Percentiles rank a stretch among this genome's conserved stretches.
Evolutionary conservation across 164 flowering plant species (phyloP).

Genomic region (Euptelea pleiosperma): DNA sequence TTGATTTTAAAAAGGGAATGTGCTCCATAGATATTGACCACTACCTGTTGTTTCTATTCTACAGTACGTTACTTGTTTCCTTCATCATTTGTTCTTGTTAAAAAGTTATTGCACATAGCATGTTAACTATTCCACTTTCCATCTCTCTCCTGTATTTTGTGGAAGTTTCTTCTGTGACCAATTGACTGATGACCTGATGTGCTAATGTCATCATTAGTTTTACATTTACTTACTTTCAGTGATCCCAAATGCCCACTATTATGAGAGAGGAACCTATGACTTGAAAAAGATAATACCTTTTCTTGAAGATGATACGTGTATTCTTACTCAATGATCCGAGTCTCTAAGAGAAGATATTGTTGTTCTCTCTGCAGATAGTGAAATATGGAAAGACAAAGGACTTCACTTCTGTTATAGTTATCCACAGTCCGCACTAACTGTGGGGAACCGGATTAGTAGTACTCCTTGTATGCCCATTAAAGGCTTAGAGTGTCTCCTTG

Average conservation of each 20-base stretch:
- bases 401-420: conserved; percentile 69
- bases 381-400: conserved; percentile 69
- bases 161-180: too few species aligned
- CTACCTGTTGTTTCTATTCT: too few species aligned
- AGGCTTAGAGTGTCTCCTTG: not conserved
- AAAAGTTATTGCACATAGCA: too few species aligned
- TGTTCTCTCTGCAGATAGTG: conserved; percentile 46
- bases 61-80: too few species aligned
- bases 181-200: too few species aligned
- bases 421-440: conserved; percentile 85
- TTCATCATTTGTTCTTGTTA: too few species aligned
- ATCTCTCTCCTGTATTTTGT: too few species aligned
- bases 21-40: too few species aligned
- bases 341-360: not conserved
- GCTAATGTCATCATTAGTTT: too few species aligned
- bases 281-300: conserved; percentile 56
- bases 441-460: conserved; percentile 68
- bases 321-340: not conserved
- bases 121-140: too few species aligned
- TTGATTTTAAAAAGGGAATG: too few species aligned
- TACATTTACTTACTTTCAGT: conserved; percentile 62
- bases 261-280: conserved; percentile 88
- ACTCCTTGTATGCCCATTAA: not conserved
- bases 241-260: conserved; percentile 76
- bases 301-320: not conserved